Evolutionary conservation across 768 basidiomycete species (phyloP).

Genomic region (Boletus rubroflammeus): DNA sequence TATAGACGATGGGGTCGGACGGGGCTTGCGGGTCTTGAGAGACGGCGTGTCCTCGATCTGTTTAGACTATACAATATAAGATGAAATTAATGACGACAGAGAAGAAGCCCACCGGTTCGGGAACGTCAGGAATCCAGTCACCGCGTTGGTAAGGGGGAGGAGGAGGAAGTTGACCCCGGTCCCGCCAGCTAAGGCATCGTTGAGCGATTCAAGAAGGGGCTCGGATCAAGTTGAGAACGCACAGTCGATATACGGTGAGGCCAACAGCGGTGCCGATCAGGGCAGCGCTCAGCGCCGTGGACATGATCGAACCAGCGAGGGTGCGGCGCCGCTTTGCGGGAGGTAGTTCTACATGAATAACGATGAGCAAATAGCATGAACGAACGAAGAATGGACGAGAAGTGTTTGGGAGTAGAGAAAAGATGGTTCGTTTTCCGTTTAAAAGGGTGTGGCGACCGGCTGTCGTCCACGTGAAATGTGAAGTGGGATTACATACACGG

Average conservation of each 20-base stretch:
- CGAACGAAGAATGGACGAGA: constrained; percentile 12
- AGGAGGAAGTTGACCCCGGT: constrained; percentile 54
- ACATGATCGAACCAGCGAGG: constrained; percentile 78
- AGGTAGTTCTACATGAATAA: constrained; percentile 64
- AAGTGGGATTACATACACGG: constrained; percentile 22
- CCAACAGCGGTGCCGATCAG: constrained; percentile 86
- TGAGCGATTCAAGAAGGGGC: background rate
- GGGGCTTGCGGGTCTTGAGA: constrained; percentile 38
- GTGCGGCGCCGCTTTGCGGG: constrained; percentile 78
- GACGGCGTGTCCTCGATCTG: constrained; percentile 36
- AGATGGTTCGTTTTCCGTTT: constrained; percentile 15
- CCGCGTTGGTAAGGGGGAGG: constrained; percentile 68
- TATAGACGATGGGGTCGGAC: constrained; percentile 27
- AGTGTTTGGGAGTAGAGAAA: constrained; percentile 9
- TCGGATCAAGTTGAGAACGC: constrained; percentile 32
- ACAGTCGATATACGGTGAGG: constrained; percentile 84
- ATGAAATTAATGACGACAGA: constrained; percentile 2
- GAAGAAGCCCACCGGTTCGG: constrained; percentile 31
- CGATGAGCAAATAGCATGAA: constrained; percentile 39
- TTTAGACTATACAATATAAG: constrained; percentile 23
- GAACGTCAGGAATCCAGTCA: constrained; percentile 47
- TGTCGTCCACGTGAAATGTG: constrained; percentile 15
- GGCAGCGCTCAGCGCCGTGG: constrained; percentile 80
- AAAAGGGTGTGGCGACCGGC: constrained; percentile 8
- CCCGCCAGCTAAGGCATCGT: constrained; percentile 58